Conservation (phyloP, 148 eudicot species). For the Fallopia convolvulus region DNA sequence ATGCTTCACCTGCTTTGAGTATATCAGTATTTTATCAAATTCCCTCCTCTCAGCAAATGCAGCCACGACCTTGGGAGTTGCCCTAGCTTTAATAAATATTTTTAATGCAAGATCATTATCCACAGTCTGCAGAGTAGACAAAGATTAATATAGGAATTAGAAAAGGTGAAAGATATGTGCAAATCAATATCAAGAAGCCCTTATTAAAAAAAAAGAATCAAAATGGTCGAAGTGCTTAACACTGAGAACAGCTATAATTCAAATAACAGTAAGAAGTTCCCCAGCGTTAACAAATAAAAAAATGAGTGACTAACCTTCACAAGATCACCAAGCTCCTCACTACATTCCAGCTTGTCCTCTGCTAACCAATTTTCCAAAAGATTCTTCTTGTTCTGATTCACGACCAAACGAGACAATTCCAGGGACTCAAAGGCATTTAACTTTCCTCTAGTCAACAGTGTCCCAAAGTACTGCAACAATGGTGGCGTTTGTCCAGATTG, state of each 20-base stretch:
- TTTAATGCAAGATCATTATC: constrained; percentile 96
- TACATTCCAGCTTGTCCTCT: constrained; percentile 92
- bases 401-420: constrained; percentile 92
- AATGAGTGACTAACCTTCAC: constrained; percentile 55
- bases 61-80: constrained; percentile 95
- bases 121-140: constrained; percentile 57
- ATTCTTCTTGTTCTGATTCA: constrained; percentile 95
- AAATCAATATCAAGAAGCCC: neutral
- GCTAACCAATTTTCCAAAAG: constrained; percentile 96
- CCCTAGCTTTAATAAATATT: constrained; percentile 93
- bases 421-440: constrained; percentile 92
- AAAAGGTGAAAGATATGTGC: neutral
- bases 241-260: neutral
- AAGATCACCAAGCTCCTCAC: constrained; percentile 98
- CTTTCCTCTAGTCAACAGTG: constrained; percentile 83
- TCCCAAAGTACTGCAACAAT: constrained; percentile 88
- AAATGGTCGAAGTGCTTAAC: neutral
- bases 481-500: constrained; percentile 99
- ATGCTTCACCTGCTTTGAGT: constrained; percentile 75
- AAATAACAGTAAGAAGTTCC: neutral
- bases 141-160: neutral
- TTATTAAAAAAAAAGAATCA: neutral
- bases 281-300: constrained; percentile 1
- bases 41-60: constrained; percentile 97
- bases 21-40: constrained; percentile 87